A percentile compares a stretch with the other conserved stretches of the same genome.
phyloP scores from a whole-genome alignment of 2,329 filamentous ascomycete species.

The Allantophomopsis cytisporea region DNA sequence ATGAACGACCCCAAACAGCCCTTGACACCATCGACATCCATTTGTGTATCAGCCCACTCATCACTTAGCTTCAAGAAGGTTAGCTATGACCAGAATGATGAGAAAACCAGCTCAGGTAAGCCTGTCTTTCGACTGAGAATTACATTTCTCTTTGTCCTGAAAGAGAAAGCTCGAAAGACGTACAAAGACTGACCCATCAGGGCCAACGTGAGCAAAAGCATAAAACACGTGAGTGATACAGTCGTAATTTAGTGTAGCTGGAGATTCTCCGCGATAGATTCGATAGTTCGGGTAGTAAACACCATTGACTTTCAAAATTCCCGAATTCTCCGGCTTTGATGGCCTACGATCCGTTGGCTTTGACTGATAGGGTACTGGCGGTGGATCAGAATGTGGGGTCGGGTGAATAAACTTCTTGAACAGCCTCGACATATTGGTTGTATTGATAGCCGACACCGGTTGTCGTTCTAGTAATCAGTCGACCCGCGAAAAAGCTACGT shows the following conservation, averaged over 20 bases:
- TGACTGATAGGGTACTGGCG: slow-evolving; percentile 13
- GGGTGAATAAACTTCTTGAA: slow-evolving; percentile 6
- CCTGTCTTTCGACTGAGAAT: neutral
- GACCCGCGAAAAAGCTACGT: too few species aligned
- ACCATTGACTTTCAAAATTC: slow-evolving; percentile 53
- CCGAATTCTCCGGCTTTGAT: slow-evolving; percentile 17
- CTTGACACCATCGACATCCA: slow-evolving; percentile 56
- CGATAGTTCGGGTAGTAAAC: slow-evolving; percentile 77
- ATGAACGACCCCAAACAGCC: slow-evolving; percentile 64
- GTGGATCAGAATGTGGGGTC: slow-evolving; percentile 3
- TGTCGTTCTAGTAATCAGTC: too few species aligned
- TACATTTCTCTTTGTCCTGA: neutral
- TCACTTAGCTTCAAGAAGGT: slow-evolving; percentile 49
- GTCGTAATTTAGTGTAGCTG: slow-evolving; percentile 59
- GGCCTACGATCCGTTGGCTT: slow-evolving; percentile 13
- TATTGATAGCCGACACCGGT: neutral
- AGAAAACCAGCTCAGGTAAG: neutral
- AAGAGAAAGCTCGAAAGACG: slow-evolving; percentile 17
- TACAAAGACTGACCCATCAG: slow-evolving; percentile 65
- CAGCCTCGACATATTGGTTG: slow-evolving; percentile 9
- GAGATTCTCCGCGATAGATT: slow-evolving; percentile 60
- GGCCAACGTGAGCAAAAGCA: slow-evolving; percentile 62
- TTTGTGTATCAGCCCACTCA: slow-evolving; percentile 62
- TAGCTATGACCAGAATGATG: slow-evolving; percentile 4
- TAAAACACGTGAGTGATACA: slow-evolving; percentile 76